Evolutionary conservation across 2,329 filamentous ascomycete species (phyloP), one percentile per base, ranked within the genome.

Genomic region (Daldinia sp.): DNA sequence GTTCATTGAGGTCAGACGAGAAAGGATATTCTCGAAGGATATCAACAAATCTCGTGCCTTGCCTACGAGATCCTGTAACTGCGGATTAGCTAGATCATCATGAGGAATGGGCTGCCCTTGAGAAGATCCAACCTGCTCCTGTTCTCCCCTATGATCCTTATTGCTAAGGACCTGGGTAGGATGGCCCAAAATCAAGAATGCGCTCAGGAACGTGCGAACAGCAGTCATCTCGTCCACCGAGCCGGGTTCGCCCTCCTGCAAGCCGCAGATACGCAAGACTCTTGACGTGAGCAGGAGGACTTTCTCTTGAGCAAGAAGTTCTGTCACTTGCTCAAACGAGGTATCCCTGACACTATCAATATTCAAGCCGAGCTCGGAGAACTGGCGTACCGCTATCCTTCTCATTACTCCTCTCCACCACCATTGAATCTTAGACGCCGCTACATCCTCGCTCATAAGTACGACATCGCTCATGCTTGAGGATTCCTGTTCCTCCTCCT

Each of bases 1-100:
- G 78, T 93, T 94, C 71, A 85, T 86, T 1, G 85, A 81, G 0
- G 88, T 89, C 65, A 93, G 80, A 53, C 91, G 88, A 7, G 88
- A 88, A 9, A 94, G 79, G 28, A 90, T 90, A 53, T 88, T 90
- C 80, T 95, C 92, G 74, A 95, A 94, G n/a, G 86, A 89, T 60
- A 92, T 90, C 30, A 95, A 83, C 35, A 95, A 82, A 77, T 95
- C 92, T 70, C 90, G 88, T 28, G 92, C 92, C 78, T 94, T 94
- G 62, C 86, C 87, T 35, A 95, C 91, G 63, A 96, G 85, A 74
- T 93, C 91, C 81, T 91, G 88, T 70, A 88, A 81, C 72, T 89
- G 86, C 12, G 88, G 87, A 78, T 90, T 88, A 79, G 85, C 85
- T 53, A 89, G 81, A 75, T 89, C 86, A 69, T 85, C 83, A 69